Base-by-base conservation (phyloP, 805 yeast genomes). In the Clavispora vitiphila region DNA sequence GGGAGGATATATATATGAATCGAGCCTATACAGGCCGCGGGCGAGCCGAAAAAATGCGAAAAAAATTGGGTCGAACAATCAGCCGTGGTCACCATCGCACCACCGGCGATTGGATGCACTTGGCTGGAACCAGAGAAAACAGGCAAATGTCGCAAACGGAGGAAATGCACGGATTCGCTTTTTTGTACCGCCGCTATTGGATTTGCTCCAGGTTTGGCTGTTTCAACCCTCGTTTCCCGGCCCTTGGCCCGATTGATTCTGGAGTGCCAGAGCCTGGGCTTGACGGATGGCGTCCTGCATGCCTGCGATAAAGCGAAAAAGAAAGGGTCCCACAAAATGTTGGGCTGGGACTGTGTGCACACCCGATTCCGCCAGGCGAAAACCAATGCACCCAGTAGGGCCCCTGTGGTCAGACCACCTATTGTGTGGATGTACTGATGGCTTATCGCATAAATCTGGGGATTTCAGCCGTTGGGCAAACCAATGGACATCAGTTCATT, bases 11-110 rank as follows among this genome's bases (percentile, higher is more conserved):
- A 29, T 29, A 29, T 29, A 29, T 29, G 20, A 16, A 20, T n/a
- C 8, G 10, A 12, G 32, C 32, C 20, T 8, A 29, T 29, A 29
- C 32, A 29, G 32, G 32, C 32, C 7, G 30, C 20, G 12, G 32
- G 32, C 20, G 32, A 15, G 32, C 16, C 20, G 32, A 29, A 29
- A 29, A 29, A 29, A 29, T 29, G 29, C 21, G 24, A n/a, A 22
- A 42, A 42, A 39, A 39, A 42, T 42, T 42, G 45, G 45, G 45
- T 26, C 31, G 12, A 29, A 29, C 32, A 29, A 15, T 29, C 32
- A 16, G 32, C 14, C 20, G 19, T 29, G 32, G 30, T 16, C 30
- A n/a, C 20, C 32, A 29, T 29, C 32, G 32, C 32, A 29, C 32
- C 32, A 29, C 32, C 32, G 11, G 12, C 32, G 5, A 15, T 16